Evolutionary conservation across 495 filamentous ascomycete genomes (phyloP), one percentile per base, ranked within the genome.

Genomic region (Pyrenula aspistea): DNA sequence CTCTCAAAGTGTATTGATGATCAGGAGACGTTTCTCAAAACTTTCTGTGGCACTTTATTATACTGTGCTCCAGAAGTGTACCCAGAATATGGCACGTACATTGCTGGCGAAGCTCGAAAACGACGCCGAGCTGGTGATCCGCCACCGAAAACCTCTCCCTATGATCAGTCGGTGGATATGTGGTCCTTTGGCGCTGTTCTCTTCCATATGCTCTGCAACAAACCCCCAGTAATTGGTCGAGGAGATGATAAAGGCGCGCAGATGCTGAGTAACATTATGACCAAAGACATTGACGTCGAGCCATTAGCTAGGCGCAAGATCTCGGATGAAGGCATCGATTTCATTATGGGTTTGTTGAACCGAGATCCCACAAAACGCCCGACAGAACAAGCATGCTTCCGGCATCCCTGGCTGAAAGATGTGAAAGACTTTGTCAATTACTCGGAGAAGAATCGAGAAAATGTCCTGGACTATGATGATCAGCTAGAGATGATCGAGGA

Each of bases 61-160:
- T 98, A 96, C 65, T 96, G 94, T 64, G 93, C 93, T 1, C 93
- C 93, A 1, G 93, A 98, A 65, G 90, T 98, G 1, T 98, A 95
- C 64, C 86, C 87, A 0, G 86, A 91, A 54, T 96, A 89, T 66
- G 71, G 74, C n/a, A 65, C 60, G 48, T 76, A 74, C 56, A 68
- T 73, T 10, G 63, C 65, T 4, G 73, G 74, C 25, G 67, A 74
- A 52, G 55, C 65, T 24, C 62, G 70, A 48, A 85, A 84, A 60
- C 72, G 81, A 36, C 73, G 77, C 2, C 77, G 82, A 22, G 57
- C 73, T 48, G 71, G 71, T 56, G 72, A 74, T 50, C 72, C 74
- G 68, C 69, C 67, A 0, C 63, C 69, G 0, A 73, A 73, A 65
- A 75, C 74, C 8, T 73, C 71, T 54, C 79, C 86, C 8, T 98